Percentiles rank a stretch among this genome's conserved stretches.
Conservation (phyloP, 2,329 filamentous ascomycete species). For the Cladosporium colombiae region DNA sequence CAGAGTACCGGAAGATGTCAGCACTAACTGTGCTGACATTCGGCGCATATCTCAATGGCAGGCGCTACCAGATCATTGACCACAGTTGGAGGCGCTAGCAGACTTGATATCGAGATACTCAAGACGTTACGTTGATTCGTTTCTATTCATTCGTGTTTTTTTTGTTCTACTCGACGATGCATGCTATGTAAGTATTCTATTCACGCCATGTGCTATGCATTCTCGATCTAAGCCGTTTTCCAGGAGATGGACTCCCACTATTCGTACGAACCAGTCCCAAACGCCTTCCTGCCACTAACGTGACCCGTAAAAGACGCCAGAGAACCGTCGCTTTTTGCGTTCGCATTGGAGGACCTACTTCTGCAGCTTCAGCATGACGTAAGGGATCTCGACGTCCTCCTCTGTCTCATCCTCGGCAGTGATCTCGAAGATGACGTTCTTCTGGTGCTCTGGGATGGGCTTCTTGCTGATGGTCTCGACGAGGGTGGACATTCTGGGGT, state of each 20-base stretch:
- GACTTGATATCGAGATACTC: no score
- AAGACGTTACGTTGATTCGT: not conserved
- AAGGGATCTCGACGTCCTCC: slow-evolving; percentile 95
- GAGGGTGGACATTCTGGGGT: slow-evolving; percentile 75
- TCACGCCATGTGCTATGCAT: not conserved
- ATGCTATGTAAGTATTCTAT: slow-evolving; percentile 6
- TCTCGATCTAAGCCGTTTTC: not conserved
- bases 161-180: not conserved
- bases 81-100: no score
- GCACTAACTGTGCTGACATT: not conserved
- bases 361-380: slow-evolving; percentile 81
- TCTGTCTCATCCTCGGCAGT: slow-evolving; percentile 85
- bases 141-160: not conserved
- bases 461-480: slow-evolving; percentile 91
- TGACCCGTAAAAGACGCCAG: not conserved
- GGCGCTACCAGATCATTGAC: not conserved
- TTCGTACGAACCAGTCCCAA: not conserved
- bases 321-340: not conserved
- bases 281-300: not conserved
- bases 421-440: slow-evolving; percentile 94
- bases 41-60: not conserved
- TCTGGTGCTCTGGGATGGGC: slow-evolving; percentile 84
- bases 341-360: slow-evolving; percentile 36
- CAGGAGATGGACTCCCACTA: not conserved
- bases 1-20: not conserved